phyloP scores from a whole-genome alignment of 2,329 filamentous ascomycete species.

The Ophiobolus disseminans region DNA sequence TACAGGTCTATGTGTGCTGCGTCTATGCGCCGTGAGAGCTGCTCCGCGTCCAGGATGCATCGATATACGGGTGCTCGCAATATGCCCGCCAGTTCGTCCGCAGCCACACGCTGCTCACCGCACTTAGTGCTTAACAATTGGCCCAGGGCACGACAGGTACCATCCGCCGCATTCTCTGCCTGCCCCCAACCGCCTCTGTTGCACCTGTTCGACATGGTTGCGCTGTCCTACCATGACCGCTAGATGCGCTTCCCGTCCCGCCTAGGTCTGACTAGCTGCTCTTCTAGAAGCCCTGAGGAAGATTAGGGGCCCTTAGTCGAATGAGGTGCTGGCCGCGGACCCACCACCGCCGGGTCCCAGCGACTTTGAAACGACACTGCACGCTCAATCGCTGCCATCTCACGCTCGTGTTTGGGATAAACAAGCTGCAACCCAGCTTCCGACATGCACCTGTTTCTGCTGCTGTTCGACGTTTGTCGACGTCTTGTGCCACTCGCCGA shows the following conservation, averaged over 20 bases:
- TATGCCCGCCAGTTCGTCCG: not conserved
- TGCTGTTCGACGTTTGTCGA: slow-evolving; percentile 19
- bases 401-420: slow-evolving; percentile 19
- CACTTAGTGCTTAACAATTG: slow-evolving; percentile 11
- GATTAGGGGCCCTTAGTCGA: slow-evolving; percentile 35
- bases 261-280: slow-evolving; percentile 36
- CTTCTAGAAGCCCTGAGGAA: slow-evolving; percentile 50
- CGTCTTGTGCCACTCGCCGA: slow-evolving; percentile 15
- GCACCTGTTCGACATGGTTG: slow-evolving; percentile 36
- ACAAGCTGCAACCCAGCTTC: slow-evolving; percentile 8
- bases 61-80: not conserved
- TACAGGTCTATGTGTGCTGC: no score
- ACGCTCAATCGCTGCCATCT: slow-evolving; percentile 10
- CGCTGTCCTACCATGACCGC: slow-evolving; percentile 24
- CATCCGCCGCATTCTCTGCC: slow-evolving; percentile 6
- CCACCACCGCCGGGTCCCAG: slow-evolving; percentile 21
- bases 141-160: slow-evolving; percentile 15
- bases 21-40: no score
- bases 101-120: slow-evolving; percentile 7
- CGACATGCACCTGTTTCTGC: slow-evolving; percentile 8
- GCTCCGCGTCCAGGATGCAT: no score
- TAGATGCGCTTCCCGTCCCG: slow-evolving; percentile 35
- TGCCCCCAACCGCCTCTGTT: slow-evolving; percentile 16
- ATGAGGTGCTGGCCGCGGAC: slow-evolving; percentile 26
- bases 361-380: slow-evolving; percentile 35